phyloP scores from a whole-genome alignment of 73 alveolate genomes.

The Blepharisma stoltei region DNA sequence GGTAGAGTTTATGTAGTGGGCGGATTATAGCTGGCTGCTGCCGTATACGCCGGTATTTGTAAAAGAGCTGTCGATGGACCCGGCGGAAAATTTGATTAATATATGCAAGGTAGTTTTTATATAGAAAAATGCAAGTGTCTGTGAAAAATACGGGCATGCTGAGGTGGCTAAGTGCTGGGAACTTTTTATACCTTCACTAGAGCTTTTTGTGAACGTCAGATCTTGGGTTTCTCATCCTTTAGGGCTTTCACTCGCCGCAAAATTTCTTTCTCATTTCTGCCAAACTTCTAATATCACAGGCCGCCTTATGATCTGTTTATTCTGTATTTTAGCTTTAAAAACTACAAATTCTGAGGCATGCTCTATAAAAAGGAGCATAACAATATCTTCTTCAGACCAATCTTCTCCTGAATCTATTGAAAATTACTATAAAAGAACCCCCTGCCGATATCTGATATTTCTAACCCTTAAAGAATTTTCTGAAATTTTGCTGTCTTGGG shows the following conservation, averaged over 20 bases:
- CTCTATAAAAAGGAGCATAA: background rate
- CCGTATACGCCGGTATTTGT: background rate
- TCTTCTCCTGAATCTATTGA: background rate
- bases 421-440: no score
- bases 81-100: background rate
- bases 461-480: background rate
- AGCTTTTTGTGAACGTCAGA: background rate
- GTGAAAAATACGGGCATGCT: background rate
- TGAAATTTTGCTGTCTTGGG: background rate
- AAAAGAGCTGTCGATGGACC: background rate
- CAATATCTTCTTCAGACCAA: background rate
- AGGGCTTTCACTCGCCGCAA: background rate
- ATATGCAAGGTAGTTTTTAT: background rate
- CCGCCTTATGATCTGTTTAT: background rate
- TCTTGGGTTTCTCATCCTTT: background rate
- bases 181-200: background rate
- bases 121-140: constrained; percentile 20
- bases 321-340: background rate
- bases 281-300: background rate
- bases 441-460: background rate
- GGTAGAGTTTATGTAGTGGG: background rate
- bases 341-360: background rate
- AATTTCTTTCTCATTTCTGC: constrained; percentile 7
- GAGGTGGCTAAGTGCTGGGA: background rate
- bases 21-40: background rate